Conservation (phyloP, 169 alveolate genomes). For the Theileria sp. region DNA sequence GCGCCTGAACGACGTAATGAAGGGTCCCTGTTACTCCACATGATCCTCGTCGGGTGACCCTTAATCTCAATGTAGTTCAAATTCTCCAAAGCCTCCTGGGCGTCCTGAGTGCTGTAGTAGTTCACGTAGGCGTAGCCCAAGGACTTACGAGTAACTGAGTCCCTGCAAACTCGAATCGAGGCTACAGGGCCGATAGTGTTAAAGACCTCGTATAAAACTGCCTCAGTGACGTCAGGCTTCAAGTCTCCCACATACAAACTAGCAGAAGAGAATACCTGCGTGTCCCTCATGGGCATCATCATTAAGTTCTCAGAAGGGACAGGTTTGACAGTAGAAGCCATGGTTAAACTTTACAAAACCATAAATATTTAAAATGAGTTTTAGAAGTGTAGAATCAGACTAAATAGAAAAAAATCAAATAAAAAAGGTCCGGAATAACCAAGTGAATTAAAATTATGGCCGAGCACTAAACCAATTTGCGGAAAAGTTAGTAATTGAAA, state of each 20-base stretch:
- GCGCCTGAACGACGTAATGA: constrained; percentile 89
- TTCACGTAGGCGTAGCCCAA: constrained; percentile 92
- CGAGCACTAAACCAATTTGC: background rate
- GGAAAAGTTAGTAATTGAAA: background rate
- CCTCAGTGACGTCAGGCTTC: constrained; percentile 90
- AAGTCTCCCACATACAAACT: constrained; percentile 91
- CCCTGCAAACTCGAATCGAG: constrained; percentile 90
- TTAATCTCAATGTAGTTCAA: constrained; percentile 87
- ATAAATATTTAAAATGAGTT: too few species aligned
- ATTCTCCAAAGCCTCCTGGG: constrained; percentile 90
- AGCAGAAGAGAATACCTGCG: constrained; percentile 75
- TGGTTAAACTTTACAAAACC: background rate
- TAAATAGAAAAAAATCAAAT: too few species aligned
- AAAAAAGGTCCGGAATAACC: background rate
- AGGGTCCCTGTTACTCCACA: constrained; percentile 93
- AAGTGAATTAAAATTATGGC: background rate
- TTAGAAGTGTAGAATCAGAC: background rate
- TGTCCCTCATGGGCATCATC: constrained; percentile 32
- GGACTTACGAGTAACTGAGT: constrained; percentile 86
- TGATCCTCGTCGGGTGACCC: constrained; percentile 90
- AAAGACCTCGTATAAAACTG: constrained; percentile 89
- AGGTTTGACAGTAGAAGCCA: constrained; percentile 14
- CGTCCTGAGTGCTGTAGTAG: constrained; percentile 86
- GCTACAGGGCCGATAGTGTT: constrained; percentile 91
- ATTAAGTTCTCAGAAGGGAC: background rate